These are phyloP conservation scores for Eleusine coracana DNA, from an alignment of 176 grass and related monocot species.

Conservation along the genomic window DNA sequence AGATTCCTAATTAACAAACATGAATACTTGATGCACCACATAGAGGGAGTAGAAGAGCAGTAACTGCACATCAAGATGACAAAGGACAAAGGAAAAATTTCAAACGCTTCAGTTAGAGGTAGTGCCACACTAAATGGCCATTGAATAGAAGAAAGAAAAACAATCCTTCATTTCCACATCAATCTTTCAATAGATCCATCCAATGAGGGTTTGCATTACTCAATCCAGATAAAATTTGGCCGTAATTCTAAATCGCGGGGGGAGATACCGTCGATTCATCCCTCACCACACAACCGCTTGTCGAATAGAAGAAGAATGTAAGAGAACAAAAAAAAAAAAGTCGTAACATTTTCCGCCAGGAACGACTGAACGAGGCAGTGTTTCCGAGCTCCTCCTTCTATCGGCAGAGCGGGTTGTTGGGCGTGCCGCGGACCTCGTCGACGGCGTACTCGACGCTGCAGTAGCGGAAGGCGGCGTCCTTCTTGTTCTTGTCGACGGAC, in stretches of 20 bases:
- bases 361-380: neutral
- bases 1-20: slow-evolving; percentile 31
- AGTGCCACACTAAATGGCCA: neutral
- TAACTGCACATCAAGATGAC: slow-evolving; percentile 18
- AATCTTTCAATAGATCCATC: slow-evolving; percentile 30
- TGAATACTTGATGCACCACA: slow-evolving; percentile 16
- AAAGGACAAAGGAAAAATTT: neutral
- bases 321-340: neutral
- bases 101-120: slow-evolving; percentile 23
- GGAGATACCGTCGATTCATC: slow-evolving; percentile 64
- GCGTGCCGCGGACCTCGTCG: slow-evolving; percentile 31
- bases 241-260: slow-evolving; percentile 38
- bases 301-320: neutral
- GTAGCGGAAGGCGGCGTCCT: slow-evolving; percentile 50
- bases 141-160: slow-evolving; percentile 16
- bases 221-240: slow-evolving; percentile 39
- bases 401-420: slow-evolving; percentile 63
- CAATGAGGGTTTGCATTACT: slow-evolving; percentile 35
- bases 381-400: neutral
- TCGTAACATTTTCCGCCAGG: neutral
- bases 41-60: slow-evolving; percentile 7
- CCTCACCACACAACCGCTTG: slow-evolving; percentile 43
- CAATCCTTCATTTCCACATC: slow-evolving; percentile 28
- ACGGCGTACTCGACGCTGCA: slow-evolving; percentile 58
- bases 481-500: slow-evolving; percentile 58